A percentile compares a stretch with the other conserved stretches of the same genome.
phyloP scores from a whole-genome alignment of 257 asterid species.

The Scutellaria barbata region DNA sequence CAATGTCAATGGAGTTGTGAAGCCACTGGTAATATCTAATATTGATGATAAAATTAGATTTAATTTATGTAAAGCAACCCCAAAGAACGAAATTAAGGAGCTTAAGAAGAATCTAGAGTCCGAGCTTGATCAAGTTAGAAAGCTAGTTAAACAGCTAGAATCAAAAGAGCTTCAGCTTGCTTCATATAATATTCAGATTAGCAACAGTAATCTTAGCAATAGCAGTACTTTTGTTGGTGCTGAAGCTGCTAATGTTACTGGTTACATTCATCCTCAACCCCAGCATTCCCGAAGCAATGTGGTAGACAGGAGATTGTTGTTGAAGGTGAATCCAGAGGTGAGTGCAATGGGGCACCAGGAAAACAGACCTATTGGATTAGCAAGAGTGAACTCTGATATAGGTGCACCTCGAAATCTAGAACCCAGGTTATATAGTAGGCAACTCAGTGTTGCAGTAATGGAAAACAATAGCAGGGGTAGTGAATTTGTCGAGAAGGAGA shows the following conservation, averaged over 20 bases:
- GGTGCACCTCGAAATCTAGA: slow-evolving; percentile 57
- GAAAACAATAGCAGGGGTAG: slow-evolving; percentile 48
- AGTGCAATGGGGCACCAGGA: slow-evolving; percentile 42
- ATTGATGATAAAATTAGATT: slow-evolving; percentile 70
- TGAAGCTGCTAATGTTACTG: slow-evolving; percentile 49
- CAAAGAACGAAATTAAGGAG: slow-evolving; percentile 56
- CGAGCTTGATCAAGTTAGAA: slow-evolving; percentile 70
- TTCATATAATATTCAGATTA: slow-evolving; percentile 43
- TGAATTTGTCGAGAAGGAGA: slow-evolving; percentile 79
- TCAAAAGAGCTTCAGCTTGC: slow-evolving; percentile 63
- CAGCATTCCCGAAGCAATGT: slow-evolving; percentile 40
- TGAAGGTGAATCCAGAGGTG: slow-evolving; percentile 59
- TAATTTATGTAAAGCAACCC: slow-evolving; percentile 50
- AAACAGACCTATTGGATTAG: slow-evolving; percentile 42
- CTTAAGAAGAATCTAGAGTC: slow-evolving; percentile 57
- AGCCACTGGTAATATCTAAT: slow-evolving; percentile 52
- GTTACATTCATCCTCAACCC: slow-evolving; percentile 44
- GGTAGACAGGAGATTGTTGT: slow-evolving; percentile 49
- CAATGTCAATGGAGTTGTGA: slow-evolving; percentile 36
- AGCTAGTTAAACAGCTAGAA: slow-evolving; percentile 50
- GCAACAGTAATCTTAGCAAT: slow-evolving; percentile 41
- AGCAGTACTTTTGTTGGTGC: slow-evolving; percentile 42
- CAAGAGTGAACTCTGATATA: slow-evolving; percentile 56
- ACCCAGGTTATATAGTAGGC: slow-evolving; percentile 60
- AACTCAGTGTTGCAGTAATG: slow-evolving; percentile 66